These are phyloP conservation scores for Fraxinus xanthoxyloides DNA, from an alignment of 305 asterid species.

Conservation along the genomic window DNA sequence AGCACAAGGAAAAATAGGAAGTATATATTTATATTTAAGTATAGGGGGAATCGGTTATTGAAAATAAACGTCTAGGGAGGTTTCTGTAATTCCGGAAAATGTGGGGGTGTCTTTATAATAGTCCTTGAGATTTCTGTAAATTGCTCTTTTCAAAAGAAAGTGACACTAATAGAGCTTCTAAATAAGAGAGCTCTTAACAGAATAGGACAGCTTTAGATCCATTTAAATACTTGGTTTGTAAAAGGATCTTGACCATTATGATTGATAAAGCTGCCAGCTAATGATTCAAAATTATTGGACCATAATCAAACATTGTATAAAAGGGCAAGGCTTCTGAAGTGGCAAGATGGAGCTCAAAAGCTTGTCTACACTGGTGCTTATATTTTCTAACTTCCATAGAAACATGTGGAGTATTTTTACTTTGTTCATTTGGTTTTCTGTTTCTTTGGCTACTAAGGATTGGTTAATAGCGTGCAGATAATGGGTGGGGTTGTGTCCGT, in stretches of 20 bases:
- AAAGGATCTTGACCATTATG: not conserved
- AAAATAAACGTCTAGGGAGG: not conserved
- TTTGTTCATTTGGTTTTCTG: not conserved
- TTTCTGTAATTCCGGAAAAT: not conserved
- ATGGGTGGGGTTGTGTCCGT: constrained; percentile 44
- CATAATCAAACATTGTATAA: not conserved
- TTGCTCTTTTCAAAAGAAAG: not conserved
- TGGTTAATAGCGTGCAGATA: constrained; percentile 38
- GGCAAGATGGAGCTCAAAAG: not conserved
- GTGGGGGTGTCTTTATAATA: not conserved
- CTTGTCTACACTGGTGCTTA: not conserved
- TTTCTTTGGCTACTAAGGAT: constrained; percentile 16
- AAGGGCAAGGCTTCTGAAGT: not conserved
- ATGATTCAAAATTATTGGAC: not conserved
- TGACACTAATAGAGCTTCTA: not conserved
- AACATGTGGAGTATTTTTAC: not conserved
- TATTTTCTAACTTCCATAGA: not conserved
- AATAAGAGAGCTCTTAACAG: not conserved
- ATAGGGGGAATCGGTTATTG: not conserved
- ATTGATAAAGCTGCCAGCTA: not conserved
- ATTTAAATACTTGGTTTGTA: not conserved
- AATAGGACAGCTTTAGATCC: not conserved
- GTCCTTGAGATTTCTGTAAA: not conserved
- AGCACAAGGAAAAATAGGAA: not conserved
- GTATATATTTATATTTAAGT: not conserved